Base-by-base conservation (phyloP, 2,329 filamentous ascomycete genomes). In the Phialophora chinensis region DNA sequence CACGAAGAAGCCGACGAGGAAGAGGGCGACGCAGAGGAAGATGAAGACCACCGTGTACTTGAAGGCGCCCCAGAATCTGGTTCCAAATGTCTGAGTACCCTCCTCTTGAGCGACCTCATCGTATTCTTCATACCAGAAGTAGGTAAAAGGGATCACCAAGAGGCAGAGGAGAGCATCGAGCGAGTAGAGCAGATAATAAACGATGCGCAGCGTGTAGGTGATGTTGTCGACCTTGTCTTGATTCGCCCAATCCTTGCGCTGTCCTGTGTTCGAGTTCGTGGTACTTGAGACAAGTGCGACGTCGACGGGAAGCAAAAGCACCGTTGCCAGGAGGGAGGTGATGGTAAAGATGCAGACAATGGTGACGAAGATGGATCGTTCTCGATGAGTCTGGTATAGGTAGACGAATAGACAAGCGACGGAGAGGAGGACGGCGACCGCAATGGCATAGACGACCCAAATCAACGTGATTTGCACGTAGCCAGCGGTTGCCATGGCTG, bases 121-220 rank as follows among this genome's bases (percentile, higher is more conserved):
- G 72, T 96, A 96, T 78, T 98, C 95, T 78, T 99, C 95, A 75
- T 96, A 95, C 88, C 91, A 97, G 78, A 99, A 99, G 82, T 99
- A 99, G 56, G 93, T 90, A 76, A 99, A 99, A 0, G 95, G 95
- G 23, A 98, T 90, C 53, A 97, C 86, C 20, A 98, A 78, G 54
- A 99, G 83, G 75, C 95, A 99, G 11, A 99, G 86, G 5, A 97
- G 77, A 0, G 93, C 91, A 78, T 99, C 95, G 72, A 97, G 82
- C 73, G 91, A 95, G 81, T 98, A 99, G 0, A 99, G 85, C 0
- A 88, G 85, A 79, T 98, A 98, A 81, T 99, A 99, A 65, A 97
- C 90, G 66, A 96, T 86, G 77, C 91, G 91, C 70, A 99, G 84
- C 0, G 91, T 92, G 69, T 88, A 84, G 17, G 94, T 83, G 63